phyloP scores from a whole-genome alignment of 306 rosid species.

The Echinosophora koreensis region DNA sequence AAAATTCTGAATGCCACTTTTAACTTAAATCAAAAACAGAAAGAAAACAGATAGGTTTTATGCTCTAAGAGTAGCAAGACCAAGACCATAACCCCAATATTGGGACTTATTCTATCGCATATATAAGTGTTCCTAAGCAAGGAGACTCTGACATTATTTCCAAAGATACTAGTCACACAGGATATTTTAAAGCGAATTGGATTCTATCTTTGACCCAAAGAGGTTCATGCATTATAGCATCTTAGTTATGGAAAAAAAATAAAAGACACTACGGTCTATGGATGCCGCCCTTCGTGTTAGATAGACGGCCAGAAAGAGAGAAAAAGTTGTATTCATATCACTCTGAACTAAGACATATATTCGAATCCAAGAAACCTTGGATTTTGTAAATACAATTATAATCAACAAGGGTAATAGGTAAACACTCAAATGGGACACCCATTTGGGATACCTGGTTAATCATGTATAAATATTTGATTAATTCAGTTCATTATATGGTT shows the following conservation, averaged over 20 bases:
- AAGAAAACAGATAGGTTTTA: neutral
- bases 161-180: slow-evolving; percentile 28
- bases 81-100: slow-evolving; percentile 2
- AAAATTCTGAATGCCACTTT: neutral
- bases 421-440: too few species aligned
- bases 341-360: slow-evolving; percentile 2
- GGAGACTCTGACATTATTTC: neutral
- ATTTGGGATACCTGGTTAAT: too few species aligned
- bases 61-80: slow-evolving; percentile 9
- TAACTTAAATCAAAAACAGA: slow-evolving; percentile 16
- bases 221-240: slow-evolving; percentile 53
- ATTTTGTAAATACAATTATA: slow-evolving; percentile 20
- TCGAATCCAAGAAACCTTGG: slow-evolving; percentile 38
- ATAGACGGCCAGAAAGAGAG: slow-evolving; percentile 2
- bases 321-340: neutral
- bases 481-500: too few species aligned
- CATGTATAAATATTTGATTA: too few species aligned
- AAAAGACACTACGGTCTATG: slow-evolving; percentile 37
- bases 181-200: slow-evolving; percentile 47
- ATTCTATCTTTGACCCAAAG: slow-evolving; percentile 52
- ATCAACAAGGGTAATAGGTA: too few species aligned
- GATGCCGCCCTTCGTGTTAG: slow-evolving; percentile 29
- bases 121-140: slow-evolving; percentile 14
- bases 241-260: slow-evolving; percentile 43
- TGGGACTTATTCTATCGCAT: slow-evolving; percentile 27